These are phyloP conservation scores for Aureobasidium sp. DNA, from an alignment of 2,329 filamentous ascomycete genomes.

Conservation along the genomic window DNA sequence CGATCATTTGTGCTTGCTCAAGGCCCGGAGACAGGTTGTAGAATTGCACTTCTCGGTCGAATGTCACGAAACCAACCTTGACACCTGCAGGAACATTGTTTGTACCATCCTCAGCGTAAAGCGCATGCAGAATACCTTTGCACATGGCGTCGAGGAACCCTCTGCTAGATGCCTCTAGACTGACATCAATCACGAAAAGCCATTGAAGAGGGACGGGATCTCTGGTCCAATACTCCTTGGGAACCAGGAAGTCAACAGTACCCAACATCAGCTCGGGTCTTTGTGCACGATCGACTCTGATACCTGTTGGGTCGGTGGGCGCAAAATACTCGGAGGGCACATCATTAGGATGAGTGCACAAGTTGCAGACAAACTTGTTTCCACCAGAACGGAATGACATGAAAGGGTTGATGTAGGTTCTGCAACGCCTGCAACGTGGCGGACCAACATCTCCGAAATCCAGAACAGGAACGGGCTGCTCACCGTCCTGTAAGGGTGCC, in stretches of 20 bases:
- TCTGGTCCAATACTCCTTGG: slow-evolving; percentile 98
- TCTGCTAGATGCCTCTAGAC: slow-evolving; percentile 81
- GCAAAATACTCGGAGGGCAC: slow-evolving; percentile 88
- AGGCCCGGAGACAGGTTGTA: slow-evolving; percentile 81
- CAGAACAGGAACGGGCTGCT: slow-evolving; percentile 78
- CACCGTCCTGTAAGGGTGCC: slow-evolving; percentile 72
- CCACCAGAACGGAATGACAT: slow-evolving; percentile 95
- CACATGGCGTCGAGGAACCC: slow-evolving; percentile 87
- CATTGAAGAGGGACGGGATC: slow-evolving; percentile 80
- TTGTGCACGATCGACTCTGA: slow-evolving; percentile 79
- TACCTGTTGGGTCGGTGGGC: slow-evolving; percentile 76
- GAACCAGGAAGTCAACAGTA: slow-evolving; percentile 92
- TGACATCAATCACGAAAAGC: slow-evolving; percentile 89
- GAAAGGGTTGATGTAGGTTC: slow-evolving; percentile 97
- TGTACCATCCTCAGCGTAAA: slow-evolving; percentile 56
- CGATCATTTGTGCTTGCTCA: slow-evolving; percentile 91
- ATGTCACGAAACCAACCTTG: slow-evolving; percentile 91
- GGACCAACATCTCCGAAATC: slow-evolving; percentile 91
- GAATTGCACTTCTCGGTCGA: slow-evolving; percentile 94
- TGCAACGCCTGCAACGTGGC: slow-evolving; percentile 82
- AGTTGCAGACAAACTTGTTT: slow-evolving; percentile 95
- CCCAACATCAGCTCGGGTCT: slow-evolving; percentile 83
- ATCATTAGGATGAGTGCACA: slow-evolving; percentile 96
- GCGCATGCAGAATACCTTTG: slow-evolving; percentile 72
- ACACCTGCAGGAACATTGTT: slow-evolving; percentile 62